A percentile compares a stretch with the other conserved stretches of the same genome.
Evolutionary conservation across 495 filamentous ascomycete genomes (phyloP).

Genomic region (Tuber umbilicatum): DNA sequence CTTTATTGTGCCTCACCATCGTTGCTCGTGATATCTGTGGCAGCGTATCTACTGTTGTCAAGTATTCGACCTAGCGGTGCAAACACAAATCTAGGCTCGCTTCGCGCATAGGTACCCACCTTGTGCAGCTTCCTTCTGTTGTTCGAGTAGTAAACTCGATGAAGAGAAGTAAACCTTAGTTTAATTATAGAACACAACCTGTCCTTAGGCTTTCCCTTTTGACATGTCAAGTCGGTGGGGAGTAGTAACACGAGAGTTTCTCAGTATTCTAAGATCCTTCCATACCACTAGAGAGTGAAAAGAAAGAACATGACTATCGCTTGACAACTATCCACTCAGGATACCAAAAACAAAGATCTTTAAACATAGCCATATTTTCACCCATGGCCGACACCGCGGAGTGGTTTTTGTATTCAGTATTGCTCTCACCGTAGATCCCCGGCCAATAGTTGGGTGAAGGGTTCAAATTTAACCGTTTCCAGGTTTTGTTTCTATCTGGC

Average conservation of each 20-base stretch:
- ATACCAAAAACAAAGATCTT: background rate
- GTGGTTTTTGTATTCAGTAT: background rate
- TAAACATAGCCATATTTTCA: background rate
- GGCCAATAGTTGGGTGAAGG: background rate
- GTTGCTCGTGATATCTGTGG: background rate
- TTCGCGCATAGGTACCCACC: background rate
- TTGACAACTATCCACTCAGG: background rate
- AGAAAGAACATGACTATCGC: background rate
- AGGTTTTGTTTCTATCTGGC: background rate
- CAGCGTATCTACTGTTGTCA: background rate
- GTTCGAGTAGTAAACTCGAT: background rate
- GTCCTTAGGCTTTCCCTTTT: background rate
- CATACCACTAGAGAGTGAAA: background rate
- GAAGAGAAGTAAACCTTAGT: background rate
- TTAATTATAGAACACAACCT: background rate
- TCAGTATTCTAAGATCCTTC: background rate
- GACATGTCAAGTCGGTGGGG: background rate
- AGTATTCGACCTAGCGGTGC: background rate
- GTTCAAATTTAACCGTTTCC: background rate
- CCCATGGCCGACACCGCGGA: background rate
- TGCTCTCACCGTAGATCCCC: background rate
- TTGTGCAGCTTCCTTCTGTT: background rate
- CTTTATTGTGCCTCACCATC: background rate
- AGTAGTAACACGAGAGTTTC: background rate
- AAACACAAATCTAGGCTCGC: background rate